Percentiles rank a stretch among this genome's conserved stretches.
Conservation (phyloP, 2,329 filamentous ascomycete species). For the Capronia epimyces region DNA sequence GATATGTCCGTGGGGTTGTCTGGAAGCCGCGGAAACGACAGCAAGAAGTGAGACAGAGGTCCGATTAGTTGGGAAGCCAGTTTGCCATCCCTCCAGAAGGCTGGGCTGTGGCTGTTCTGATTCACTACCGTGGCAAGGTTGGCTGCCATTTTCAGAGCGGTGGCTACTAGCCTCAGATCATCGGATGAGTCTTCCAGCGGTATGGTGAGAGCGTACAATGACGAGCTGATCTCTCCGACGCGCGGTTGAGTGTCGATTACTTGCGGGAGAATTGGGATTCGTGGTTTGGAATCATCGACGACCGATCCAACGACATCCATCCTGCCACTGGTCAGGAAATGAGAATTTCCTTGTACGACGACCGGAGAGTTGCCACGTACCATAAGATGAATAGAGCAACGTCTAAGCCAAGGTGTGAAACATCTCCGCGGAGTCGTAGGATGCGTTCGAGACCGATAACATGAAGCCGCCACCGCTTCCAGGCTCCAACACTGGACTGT, state of each 20-base stretch:
- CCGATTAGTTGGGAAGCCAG: background rate
- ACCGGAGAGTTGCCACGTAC: background rate
- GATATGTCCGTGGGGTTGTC: background rate
- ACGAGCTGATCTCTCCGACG: background rate
- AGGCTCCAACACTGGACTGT: conserved; percentile 24
- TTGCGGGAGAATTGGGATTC: background rate
- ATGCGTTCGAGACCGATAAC: conserved; percentile 26
- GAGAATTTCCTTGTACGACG: background rate
- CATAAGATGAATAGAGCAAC: background rate
- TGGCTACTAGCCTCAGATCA: too few relatives aligned
- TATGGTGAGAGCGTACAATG: background rate
- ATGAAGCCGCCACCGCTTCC: conserved; percentile 27
- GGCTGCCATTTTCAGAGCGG: too few relatives aligned
- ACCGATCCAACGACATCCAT: conserved; percentile 8
- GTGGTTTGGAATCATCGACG: conserved; percentile 6
- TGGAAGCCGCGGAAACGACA: conserved; percentile 7
- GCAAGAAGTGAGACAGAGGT: conserved; percentile 1
- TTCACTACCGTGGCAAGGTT: too few relatives aligned
- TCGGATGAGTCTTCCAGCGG: background rate
- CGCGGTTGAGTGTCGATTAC: background rate
- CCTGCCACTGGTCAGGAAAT: conserved; percentile 1
- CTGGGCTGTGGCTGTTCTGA: too few relatives aligned
- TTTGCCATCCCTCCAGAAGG: too few relatives aligned
- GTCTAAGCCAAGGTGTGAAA: conserved; percentile 12
- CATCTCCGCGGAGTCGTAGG: conserved; percentile 23